Evolutionary conservation across 129 eudicot genomes (phyloP).

Genomic region (Deinandra increscens): DNA sequence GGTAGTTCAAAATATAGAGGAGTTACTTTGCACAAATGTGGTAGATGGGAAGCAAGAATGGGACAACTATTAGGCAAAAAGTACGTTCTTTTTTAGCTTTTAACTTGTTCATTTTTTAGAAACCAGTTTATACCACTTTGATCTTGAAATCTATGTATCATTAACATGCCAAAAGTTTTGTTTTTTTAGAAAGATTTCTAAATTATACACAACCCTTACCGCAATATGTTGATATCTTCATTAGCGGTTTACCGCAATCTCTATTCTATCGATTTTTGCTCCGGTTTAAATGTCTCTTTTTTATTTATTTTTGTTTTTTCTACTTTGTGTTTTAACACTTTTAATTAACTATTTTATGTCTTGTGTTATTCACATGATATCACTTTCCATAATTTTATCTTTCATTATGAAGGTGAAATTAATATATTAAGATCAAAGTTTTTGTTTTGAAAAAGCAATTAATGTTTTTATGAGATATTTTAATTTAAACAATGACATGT

Average conservation of each 20-base stretch:
- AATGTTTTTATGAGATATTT: background rate
- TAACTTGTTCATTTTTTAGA: background rate
- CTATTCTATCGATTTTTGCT: no score
- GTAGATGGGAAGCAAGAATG: slow-evolving; percentile 99
- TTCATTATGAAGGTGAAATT: background rate
- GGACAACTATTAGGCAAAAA: slow-evolving; percentile 99
- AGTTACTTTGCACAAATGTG: slow-evolving; percentile 96
- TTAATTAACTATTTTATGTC: no score
- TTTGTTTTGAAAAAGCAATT: background rate
- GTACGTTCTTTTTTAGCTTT: slow-evolving; percentile 35
- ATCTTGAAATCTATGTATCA: background rate
- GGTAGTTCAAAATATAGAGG: slow-evolving; percentile 98
- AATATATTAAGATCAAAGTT: background rate
- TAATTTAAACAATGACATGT: no score
- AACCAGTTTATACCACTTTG: background rate
- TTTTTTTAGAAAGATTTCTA: background rate
- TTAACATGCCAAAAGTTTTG: background rate
- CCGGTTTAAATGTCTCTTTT: no score
- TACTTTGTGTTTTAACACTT: no score
- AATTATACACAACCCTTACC: background rate
- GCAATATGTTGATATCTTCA: no score
- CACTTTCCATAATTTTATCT: no score
- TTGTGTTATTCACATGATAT: no score
- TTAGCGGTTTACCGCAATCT: no score
- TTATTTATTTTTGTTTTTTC: no score